Evolutionary conservation across 805 yeast genomes (phyloP).

Genomic region (Ogataea dorogensis): DNA sequence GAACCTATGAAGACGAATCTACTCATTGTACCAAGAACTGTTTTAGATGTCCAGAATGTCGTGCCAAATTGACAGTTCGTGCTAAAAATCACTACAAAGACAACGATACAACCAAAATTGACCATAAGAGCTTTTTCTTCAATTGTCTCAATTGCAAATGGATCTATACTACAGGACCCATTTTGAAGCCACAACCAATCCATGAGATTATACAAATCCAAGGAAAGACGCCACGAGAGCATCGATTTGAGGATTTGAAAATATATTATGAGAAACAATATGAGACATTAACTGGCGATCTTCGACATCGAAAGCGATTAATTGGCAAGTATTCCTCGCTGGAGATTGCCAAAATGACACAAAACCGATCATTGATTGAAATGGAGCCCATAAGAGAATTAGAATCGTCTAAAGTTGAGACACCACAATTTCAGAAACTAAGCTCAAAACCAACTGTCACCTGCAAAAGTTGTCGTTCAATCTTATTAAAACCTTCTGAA

Average conservation of each 20-base stretch:
- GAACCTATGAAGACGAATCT: constrained; percentile 7
- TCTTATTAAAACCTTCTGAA: constrained; percentile 18
- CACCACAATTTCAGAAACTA: constrained; percentile 24
- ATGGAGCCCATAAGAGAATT: constrained; percentile 1
- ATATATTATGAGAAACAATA: constrained; percentile 20
- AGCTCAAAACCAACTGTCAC: constrained; percentile 13
- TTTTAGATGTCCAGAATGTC: constrained; percentile 36
- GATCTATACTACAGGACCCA: constrained; percentile 35
- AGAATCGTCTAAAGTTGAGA: neutral
- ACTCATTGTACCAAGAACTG: constrained; percentile 32
- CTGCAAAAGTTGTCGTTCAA: constrained; percentile 26
- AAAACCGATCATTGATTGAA: constrained; percentile 9
- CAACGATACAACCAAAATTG: constrained; percentile 10
- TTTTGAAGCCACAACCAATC: constrained; percentile 43
- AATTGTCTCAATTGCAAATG: constrained; percentile 39
- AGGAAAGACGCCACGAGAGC: constrained; percentile 8
- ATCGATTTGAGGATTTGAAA: constrained; percentile 15
- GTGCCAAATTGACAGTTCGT: constrained; percentile 17
- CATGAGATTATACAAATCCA: constrained; percentile 27
- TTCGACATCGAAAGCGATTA: constrained; percentile 13
- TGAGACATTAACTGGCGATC: constrained; percentile 16
- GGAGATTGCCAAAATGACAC: constrained; percentile 23
- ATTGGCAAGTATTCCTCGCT: constrained; percentile 18
- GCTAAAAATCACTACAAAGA: constrained; percentile 16
- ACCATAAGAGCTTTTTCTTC: constrained; percentile 38